Evolutionary conservation across 2,329 filamentous ascomycete genomes (phyloP).

Genomic region (Pseudogymnoascus pannorum): DNA sequence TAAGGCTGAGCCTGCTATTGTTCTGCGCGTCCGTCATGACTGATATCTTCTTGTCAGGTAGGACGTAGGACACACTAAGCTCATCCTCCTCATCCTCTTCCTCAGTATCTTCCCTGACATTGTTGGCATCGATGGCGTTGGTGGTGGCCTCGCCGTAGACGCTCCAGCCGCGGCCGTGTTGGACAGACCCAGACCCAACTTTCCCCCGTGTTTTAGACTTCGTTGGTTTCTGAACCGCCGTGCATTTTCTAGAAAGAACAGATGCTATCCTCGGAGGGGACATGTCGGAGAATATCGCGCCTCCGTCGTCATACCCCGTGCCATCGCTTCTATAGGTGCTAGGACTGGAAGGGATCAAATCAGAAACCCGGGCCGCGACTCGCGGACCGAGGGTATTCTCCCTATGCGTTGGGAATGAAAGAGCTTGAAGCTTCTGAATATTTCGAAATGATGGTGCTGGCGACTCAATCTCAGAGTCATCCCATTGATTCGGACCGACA

Average conservation of each 20-base stretch:
- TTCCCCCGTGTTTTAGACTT: not conserved
- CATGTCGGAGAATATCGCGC: slow-evolving; percentile 4
- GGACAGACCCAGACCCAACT: not conserved
- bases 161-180: not conserved
- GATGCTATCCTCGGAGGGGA: not conserved
- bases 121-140: not conserved
- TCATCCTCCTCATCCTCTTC: not conserved
- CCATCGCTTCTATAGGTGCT: not conserved
- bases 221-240: not conserved
- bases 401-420: not conserved
- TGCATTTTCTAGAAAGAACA: not conserved
- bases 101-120: not conserved
- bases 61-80: not conserved
- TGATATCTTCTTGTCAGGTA: not conserved
- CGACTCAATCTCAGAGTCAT: slow-evolving; percentile 18
- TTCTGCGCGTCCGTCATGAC: not conserved
- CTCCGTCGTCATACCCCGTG: not conserved
- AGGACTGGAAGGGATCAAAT: not conserved
- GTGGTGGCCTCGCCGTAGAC: not conserved
- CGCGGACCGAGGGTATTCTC: not conserved
- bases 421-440: not conserved
- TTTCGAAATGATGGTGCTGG: slow-evolving; percentile 18
- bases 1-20: slow-evolving; percentile 1
- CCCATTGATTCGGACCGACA: slow-evolving; percentile 13
- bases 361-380: not conserved